These are phyloP conservation scores for Mycena pura DNA, from an alignment of 768 basidiomycete genomes.

Conservation along the genomic window DNA sequence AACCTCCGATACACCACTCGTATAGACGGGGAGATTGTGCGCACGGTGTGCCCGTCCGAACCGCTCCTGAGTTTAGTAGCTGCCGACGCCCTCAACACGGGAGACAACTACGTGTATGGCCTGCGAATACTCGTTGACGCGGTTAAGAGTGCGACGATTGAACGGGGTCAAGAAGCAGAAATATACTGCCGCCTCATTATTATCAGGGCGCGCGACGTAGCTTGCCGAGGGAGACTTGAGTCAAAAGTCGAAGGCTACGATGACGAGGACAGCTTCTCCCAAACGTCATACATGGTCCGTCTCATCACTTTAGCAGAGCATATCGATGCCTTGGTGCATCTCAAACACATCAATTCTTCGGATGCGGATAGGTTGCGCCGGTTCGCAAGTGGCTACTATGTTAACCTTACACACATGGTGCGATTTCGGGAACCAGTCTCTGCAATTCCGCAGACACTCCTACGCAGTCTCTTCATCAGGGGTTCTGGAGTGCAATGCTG, in stretches of 20 bases:
- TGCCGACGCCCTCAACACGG: neutral
- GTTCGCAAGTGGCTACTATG: neutral
- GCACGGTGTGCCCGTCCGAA: neutral
- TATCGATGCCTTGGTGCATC: neutral
- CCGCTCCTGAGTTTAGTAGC: neutral
- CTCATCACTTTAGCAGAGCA: neutral
- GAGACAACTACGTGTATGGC: neutral
- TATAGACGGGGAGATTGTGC: neutral
- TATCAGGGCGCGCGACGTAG: neutral
- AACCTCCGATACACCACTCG: neutral
- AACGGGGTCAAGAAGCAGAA: neutral
- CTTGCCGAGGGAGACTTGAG: neutral
- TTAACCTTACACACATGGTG: neutral
- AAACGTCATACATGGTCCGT: neutral
- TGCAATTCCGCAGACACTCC: neutral
- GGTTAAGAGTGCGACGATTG: neutral
- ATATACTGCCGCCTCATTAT: neutral
- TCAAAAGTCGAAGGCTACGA: neutral
- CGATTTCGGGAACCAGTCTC: neutral
- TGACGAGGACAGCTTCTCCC: neutral
- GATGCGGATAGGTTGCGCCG: neutral
- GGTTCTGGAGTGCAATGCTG: neutral
- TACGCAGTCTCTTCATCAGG: neutral
- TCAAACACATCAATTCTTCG: neutral
- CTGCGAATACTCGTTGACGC: neutral